A percentile compares a stretch with the other conserved stretches of the same genome.
Conservation (phyloP, 164 flowering plant species). For the Kingdonia uniflora region DNA sequence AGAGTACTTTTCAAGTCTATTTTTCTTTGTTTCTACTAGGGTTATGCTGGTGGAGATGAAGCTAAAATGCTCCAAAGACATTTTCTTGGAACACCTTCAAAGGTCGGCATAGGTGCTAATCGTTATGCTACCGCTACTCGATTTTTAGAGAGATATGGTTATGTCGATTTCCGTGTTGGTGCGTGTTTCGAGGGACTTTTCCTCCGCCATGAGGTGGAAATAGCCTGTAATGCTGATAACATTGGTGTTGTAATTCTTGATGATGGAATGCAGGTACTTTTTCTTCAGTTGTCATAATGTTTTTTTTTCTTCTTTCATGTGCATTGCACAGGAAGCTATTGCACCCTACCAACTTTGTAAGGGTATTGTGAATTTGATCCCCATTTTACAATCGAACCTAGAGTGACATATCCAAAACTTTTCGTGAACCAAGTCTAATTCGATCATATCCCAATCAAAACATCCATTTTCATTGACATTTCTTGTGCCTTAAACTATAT, state of each 20-base stretch:
- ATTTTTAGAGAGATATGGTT: conserved; percentile 46
- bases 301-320: no score
- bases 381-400: no score
- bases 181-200: conserved; percentile 6
- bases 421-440: no score
- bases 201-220: conserved; percentile 13
- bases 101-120: conserved; percentile 73
- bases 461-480: no score
- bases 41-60: conserved; percentile 96
- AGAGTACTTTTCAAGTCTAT: no score
- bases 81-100: conserved; percentile 37
- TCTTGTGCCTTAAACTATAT: no score
- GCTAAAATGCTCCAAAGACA: conserved; percentile 78
- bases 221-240: conserved; percentile 12
- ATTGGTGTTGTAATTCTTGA: conserved; percentile 69
- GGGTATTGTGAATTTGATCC: no score
- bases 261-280: conserved; percentile 90
- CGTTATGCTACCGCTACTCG: conserved; percentile 45
- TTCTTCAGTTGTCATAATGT: background rate
- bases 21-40: conserved; percentile 37
- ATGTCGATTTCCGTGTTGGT: conserved; percentile 15
- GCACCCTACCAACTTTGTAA: no score
- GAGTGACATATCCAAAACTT: no score
- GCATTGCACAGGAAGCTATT: no score
- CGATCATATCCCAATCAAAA: no score